A percentile compares a stretch with the other conserved stretches of the same genome.
phyloP scores from a whole-genome alignment of 441 rosid species.

The Bocquillonia castaneifolia region DNA sequence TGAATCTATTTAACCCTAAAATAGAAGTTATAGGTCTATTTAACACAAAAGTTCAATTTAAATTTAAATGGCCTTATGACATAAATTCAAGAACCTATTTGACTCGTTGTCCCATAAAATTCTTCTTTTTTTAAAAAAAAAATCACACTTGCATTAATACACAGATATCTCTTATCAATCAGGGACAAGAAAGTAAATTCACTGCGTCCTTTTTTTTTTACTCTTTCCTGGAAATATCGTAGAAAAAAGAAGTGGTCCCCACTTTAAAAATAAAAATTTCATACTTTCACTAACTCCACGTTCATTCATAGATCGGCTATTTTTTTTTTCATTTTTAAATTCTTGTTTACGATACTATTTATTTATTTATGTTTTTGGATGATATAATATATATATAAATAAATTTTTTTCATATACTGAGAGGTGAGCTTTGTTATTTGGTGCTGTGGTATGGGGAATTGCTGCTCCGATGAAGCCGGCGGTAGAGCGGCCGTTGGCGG shows the following conservation, averaged over 20 bases:
- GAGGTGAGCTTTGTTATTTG: not conserved
- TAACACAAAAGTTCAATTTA: no score
- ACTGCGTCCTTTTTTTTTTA: not conserved
- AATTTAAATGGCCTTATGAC: no score
- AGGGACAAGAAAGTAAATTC: no score
- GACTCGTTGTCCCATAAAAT: no score
- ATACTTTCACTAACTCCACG: constrained; percentile 13
- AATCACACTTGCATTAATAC: no score
- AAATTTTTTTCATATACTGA: not conserved
- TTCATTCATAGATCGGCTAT: not conserved
- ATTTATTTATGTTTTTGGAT: not conserved
- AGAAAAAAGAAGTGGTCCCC: not conserved
- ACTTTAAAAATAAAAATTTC: not conserved
- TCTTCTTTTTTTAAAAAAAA: no score
- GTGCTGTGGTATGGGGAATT: constrained; percentile 58
- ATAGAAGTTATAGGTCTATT: no score
- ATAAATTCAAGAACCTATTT: no score
- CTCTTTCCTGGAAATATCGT: not conserved
- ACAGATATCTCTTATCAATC: no score
- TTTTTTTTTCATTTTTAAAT: not conserved
- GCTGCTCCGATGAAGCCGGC: constrained; percentile 61
- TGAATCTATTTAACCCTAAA: no score
- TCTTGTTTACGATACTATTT: not conserved
- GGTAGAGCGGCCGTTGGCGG: constrained; percentile 62
- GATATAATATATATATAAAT: not conserved